Base-by-base conservation (phyloP, 208 protist genomes). In the Trypanosoma rangeli region DNA sequence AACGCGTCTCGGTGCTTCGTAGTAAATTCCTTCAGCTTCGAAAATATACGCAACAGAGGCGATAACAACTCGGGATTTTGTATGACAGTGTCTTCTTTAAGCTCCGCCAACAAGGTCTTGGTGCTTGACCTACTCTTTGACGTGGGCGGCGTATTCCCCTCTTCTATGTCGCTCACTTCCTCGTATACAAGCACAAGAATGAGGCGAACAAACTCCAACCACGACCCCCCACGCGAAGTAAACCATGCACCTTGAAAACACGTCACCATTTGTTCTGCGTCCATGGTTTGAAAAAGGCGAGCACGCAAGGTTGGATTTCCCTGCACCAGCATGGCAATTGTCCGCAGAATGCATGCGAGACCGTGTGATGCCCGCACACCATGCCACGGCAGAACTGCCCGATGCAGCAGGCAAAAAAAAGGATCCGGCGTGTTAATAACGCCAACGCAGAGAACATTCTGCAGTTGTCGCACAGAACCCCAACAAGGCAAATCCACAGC, bases 361-460 rank as follows among this genome's bases (percentile, higher is more conserved):
- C 74, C 74, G 61, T 67, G 54, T 22, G 53, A 64, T 46, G 70
- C 33, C 20, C 73, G 54, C 56, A 74, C 59, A 57, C 58, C 62
- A 57, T 49, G 16, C 89, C 89, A 94, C 60, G 84, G 80, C 24
- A 80, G 72, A 13, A 70, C 57, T 33, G 78, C 46, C 31, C 80
- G 79, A 54, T 88, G 78, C 37, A 94, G 67, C 5, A 92, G 72
- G 3, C 61, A 65, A 49, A 85, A 39, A 71, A 87, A 85, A 44
- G 64, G 55, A 46, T 87, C 79, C 4, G 35, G 63, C 3, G 62
- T 66, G 33, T n/a, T 63, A 26, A 44, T 53, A 48, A 29, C 37
- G 46, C 50, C 44, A 29, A 49, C 69, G 54, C 76, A 86, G 1
- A 90, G 31, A 0, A 63, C 71, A 68, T 77, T 73, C 57, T 90